Percentiles rank a stretch among this genome's conserved stretches.
phyloP scores from a whole-genome alignment of 495 filamentous ascomycete genomes.

The Astrothelium subdiscretum region DNA sequence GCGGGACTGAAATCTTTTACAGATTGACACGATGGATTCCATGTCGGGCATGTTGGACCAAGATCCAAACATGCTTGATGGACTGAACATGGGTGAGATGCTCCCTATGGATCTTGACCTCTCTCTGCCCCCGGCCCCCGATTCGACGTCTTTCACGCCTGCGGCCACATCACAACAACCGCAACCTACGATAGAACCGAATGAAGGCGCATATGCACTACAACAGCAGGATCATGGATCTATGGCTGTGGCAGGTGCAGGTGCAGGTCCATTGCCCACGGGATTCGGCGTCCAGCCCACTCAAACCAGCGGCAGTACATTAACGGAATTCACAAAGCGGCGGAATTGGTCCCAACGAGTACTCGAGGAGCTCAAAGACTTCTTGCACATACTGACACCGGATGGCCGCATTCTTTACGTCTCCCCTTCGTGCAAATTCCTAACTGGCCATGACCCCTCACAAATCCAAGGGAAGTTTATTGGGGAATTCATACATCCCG shows the following conservation, averaged over 20 bases:
- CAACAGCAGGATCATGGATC: conserved; percentile 12
- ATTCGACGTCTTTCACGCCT: conserved; percentile 8
- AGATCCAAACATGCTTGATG: conserved; percentile 6
- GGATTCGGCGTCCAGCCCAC: conserved; percentile 40
- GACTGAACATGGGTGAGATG: conserved; percentile 16
- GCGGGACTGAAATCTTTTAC: background rate
- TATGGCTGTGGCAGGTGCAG: conserved; percentile 38
- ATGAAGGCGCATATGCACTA: conserved; percentile 2
- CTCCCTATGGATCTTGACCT: conserved; percentile 26
- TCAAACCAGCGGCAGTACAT: conserved; percentile 44
- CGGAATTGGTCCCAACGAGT: conserved; percentile 84
- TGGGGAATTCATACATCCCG: conserved; percentile 70
- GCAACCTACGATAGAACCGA: conserved; percentile 4
- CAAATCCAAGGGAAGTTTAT: conserved; percentile 67
- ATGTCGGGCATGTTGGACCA: conserved; percentile 7
- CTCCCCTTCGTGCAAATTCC: conserved; percentile 62
- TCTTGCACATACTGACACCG: conserved; percentile 75
- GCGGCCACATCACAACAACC: conserved; percentile 8
- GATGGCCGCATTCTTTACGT: conserved; percentile 75
- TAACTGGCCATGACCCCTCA: conserved; percentile 63
- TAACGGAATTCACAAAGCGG: conserved; percentile 75
- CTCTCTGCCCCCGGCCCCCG: conserved; percentile 4
- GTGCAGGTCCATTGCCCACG: conserved; percentile 45
- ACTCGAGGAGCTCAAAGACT: conserved; percentile 79
- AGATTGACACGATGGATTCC: conserved; percentile 1